Base-by-base conservation (phyloP, 2,329 filamentous ascomycete genomes). In the Escovopsis weberi region DNA sequence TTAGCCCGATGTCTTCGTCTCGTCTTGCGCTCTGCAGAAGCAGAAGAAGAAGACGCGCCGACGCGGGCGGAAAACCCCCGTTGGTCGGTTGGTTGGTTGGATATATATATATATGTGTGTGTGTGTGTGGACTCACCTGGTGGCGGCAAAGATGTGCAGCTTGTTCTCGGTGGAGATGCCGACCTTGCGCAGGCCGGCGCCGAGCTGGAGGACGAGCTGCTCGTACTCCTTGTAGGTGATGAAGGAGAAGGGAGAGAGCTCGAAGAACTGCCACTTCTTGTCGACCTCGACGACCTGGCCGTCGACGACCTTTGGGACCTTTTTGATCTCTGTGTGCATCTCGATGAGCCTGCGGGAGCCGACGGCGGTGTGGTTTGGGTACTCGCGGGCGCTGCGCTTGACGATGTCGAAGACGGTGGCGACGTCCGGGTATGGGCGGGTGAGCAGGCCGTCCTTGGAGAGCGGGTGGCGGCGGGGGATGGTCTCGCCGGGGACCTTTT, bases 211-310 rank as follows among this genome's bases (percentile, higher is more conserved):
- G 39, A 79, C 73, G 48, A 78, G 69, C 55, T 77, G 69, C 63
- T 85, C 76, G 58, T 89, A 91, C 64, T 94, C 80, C 54, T 74
- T 69, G 64, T 88, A 93, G 53, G 78, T 85, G 56, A 82, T 69
- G 68, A 80, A 94, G 37, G 72, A 70, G 67, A 83, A 94, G 39
- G 70, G 68, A 47, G 82, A 80, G 51, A 93, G 77, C 70, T 94
- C 87, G 53, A 85, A 93, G 64, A 80, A 93, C 42, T 80, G 79
- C 87, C 87, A 94, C 61, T 89, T 77, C 76, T 94, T 94, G 49
- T 93, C 84, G 32, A 91, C 77, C 65, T 88, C 76, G 50, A 72
- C 69, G 61, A 86, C 74, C 59, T 83, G 74, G 51, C 87, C 87
- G 55, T 93, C 84, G 45, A 94, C 68, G 40, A 85, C 72, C 74